Percentiles rank a stretch among this genome's conserved stretches.
Evolutionary conservation across 2,329 filamentous ascomycete species (phyloP).

Genomic region (Paecilomyces fulvus): DNA sequence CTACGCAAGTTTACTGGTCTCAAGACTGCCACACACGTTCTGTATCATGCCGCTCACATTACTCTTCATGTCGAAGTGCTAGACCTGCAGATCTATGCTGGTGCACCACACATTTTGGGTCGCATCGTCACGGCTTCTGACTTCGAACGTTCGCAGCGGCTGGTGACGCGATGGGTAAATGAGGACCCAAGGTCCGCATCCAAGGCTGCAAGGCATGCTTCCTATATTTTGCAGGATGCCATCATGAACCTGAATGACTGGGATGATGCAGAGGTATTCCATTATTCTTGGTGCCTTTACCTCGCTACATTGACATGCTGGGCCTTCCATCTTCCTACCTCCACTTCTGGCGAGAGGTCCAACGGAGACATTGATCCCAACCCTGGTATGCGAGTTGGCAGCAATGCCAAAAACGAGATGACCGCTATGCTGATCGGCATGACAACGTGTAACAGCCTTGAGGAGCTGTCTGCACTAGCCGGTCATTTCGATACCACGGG

Average conservation of each 20-base stretch:
- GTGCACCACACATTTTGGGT: conserved; percentile 51
- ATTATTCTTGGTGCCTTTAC: conserved; percentile 56
- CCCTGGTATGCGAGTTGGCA: conserved; percentile 30
- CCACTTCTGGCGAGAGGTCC: conserved; percentile 1
- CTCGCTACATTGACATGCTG: conserved; percentile 51
- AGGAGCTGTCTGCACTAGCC: conserved; percentile 27
- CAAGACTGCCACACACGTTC: conserved; percentile 42
- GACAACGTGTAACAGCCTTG: conserved; percentile 25
- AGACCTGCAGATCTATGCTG: conserved; percentile 55
- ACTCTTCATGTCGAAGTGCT: conserved; percentile 51
- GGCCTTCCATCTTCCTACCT: conserved; percentile 45
- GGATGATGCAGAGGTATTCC: conserved; percentile 48
- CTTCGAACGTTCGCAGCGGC: conserved; percentile 42
- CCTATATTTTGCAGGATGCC: conserved; percentile 44
- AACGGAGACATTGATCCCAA: conserved; percentile 6
- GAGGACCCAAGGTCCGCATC: conserved; percentile 26
- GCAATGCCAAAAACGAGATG: conserved; percentile 31
- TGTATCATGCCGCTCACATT: conserved; percentile 52
- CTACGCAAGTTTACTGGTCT: conserved; percentile 39
- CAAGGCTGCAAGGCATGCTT: conserved; percentile 47
- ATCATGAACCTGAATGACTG: conserved; percentile 43
- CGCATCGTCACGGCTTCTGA: conserved; percentile 44
- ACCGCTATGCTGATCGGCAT: conserved; percentile 26
- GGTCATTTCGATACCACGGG: conserved; percentile 45
- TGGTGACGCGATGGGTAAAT: conserved; percentile 45